phyloP scores from a whole-genome alignment of 306 rosid species.

The Benincasa hispida region DNA sequence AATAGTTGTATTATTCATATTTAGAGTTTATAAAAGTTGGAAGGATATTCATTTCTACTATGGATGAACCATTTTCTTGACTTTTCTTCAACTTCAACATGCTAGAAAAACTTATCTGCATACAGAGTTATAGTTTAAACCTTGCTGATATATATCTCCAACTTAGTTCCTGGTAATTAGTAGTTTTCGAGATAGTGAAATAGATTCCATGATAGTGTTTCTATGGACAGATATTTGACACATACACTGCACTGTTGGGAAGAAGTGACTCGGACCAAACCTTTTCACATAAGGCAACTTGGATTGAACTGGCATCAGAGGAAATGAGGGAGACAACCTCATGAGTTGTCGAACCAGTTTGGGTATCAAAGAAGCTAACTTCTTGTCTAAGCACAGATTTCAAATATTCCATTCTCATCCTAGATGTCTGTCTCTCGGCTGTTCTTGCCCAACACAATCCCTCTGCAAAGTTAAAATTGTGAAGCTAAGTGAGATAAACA shows the following conservation, averaged over 20 bases:
- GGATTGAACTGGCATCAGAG: conserved; percentile 63
- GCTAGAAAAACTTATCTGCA: not conserved
- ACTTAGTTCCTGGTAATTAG: not conserved
- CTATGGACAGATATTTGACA: not conserved
- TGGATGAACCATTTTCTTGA: not conserved
- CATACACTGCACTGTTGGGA: not conserved
- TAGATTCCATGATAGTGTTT: not conserved
- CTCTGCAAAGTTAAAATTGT: conserved; percentile 31
- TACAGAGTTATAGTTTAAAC: not conserved
- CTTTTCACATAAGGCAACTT: conserved; percentile 78
- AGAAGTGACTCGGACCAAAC: conserved; percentile 18
- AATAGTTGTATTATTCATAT: not conserved
- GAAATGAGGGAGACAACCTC: conserved; percentile 73
- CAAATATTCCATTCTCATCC: conserved; percentile 66
- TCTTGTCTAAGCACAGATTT: conserved; percentile 87
- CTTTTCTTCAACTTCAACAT: not conserved
- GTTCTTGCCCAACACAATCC: conserved; percentile 86
- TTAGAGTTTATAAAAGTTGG: not conserved
- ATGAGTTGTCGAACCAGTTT: conserved; percentile 51
- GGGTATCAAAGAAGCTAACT: conserved; percentile 74
- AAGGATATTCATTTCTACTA: not conserved
- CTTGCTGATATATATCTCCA: not conserved
- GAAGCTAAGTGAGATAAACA: not conserved
- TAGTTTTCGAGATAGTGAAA: not conserved
- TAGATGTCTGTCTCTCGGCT: conserved; percentile 75